Base-by-base conservation (phyloP, 2,329 filamentous ascomycete species). In the Alternaria postmessia region DNA sequence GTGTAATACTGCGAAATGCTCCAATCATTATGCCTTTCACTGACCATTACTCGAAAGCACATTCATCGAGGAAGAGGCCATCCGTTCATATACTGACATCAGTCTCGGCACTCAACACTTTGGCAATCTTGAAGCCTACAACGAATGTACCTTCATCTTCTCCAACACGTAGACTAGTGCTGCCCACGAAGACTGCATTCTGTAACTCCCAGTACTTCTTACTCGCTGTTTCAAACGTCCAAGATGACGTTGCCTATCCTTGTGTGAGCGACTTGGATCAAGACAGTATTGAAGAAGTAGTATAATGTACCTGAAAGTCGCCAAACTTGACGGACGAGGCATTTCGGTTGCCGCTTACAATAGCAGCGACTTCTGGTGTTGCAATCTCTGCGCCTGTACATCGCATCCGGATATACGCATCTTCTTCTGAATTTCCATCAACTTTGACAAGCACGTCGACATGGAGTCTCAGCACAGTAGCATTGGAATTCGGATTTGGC, bases 161-260 rank as follows among this genome's bases (percentile, higher is more conserved):
- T 48, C 57, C 53, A 28, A 32, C n/a, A 47, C 5, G 36, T 42
- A 48, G 24, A 41, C 4, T 43, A 7, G 54, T 52, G 30, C 32
- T 60, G 11, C 57, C 57, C 9, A 59, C 56, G 53, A 47, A 59
- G 14, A 59, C 56, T 3, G 34, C 36, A 36, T 54, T 59, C 49
- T 59, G 49, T 26, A 54, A 39, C 22, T 59, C 49, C 42, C 32
- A 39, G 30, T 49, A 59, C 26, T 59, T 48, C 8, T n/a, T 20
- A 24, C 56, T 58, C n/a, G 51, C 52, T 2, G 52, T 60, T 30
- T 49, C 30, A 26, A 56, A 60, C 14, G 22, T 54, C 39, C 51
- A 55, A 5, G 24, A 38, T 20, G 51, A 49, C 7, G 26, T 54
- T 11, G 56, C 51, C 18, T 59, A 34, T 12, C 9, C 18, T 4